phyloP scores from a whole-genome alignment of 106 monocot species.

The Dendrobium chrysotoxum region DNA sequence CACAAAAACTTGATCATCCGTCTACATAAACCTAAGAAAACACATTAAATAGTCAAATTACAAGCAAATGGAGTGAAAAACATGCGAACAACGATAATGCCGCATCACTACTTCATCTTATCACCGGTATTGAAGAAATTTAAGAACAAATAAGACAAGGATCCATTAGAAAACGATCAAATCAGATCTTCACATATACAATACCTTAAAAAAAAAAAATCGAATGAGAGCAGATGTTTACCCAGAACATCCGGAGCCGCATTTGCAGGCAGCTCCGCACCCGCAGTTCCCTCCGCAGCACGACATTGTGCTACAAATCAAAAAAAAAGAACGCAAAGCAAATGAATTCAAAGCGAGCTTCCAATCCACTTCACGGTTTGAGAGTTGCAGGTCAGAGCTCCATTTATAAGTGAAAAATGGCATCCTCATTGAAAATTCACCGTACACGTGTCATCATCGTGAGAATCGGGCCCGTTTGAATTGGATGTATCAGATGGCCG shows the following conservation, averaged over 20 bases:
- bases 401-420: not conserved
- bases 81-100: not conserved
- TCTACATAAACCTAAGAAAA: not conserved
- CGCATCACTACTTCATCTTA: not conserved
- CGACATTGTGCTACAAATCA: constrained; percentile 21
- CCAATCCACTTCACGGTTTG: not conserved
- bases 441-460: constrained; percentile 4
- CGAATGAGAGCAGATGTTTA: not conserved
- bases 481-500: not conserved
- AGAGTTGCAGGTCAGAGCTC: not conserved
- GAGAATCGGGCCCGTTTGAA: not conserved
- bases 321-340: not conserved
- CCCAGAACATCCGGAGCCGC: constrained; percentile 54
- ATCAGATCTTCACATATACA: not conserved
- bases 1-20: not conserved
- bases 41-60: not conserved
- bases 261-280: constrained; percentile 48
- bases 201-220: not conserved
- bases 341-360: too few species aligned
- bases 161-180: not conserved
- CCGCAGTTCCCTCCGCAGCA: constrained; percentile 65
- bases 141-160: not conserved
- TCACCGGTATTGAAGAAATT: not conserved
- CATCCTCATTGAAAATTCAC: not conserved
- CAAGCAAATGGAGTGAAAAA: not conserved